These are phyloP conservation scores for Phytopythium delawarense DNA, from an alignment of 352 stramenopile genomes.

Conservation along the genomic window DNA sequence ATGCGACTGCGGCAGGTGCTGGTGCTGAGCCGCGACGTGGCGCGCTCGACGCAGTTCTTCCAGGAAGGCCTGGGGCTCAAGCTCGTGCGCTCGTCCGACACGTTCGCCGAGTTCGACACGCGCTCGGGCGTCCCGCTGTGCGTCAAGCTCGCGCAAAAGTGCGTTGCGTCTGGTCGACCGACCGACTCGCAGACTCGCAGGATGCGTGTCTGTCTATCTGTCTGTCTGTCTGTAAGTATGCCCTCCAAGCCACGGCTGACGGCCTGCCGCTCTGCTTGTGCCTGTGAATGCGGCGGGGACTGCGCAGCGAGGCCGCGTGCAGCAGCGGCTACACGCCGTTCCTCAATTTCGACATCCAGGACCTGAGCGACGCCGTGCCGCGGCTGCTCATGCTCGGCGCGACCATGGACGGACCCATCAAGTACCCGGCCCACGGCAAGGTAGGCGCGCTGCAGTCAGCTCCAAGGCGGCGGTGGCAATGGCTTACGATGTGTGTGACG, in stretches of 20 bases:
- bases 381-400: slow-evolving; percentile 82
- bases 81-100: slow-evolving; percentile 72
- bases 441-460: slow-evolving; percentile 15
- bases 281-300: background rate
- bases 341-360: slow-evolving; percentile 89
- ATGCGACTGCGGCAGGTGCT: slow-evolving; percentile 80
- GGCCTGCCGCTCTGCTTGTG: slow-evolving; percentile 5
- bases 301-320: slow-evolving; percentile 65
- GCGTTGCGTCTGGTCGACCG: background rate
- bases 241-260: background rate
- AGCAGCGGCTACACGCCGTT: slow-evolving; percentile 88
- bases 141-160: slow-evolving; percentile 81
- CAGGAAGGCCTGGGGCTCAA: slow-evolving; percentile 73
- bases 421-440: slow-evolving; percentile 90
- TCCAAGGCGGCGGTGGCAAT: background rate
- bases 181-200: too few species aligned
- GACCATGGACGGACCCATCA: slow-evolving; percentile 90
- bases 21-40: slow-evolving; percentile 80
- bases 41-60: slow-evolving; percentile 80
- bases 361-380: slow-evolving; percentile 85
- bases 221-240: too few species aligned
- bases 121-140: slow-evolving; percentile 59
- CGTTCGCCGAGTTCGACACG: slow-evolving; percentile 80
- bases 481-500: slow-evolving; percentile 1
- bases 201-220: too few species aligned